These are phyloP conservation scores for Gossypioides kirkii DNA, from an alignment of 345 rosid species.

Conservation along the genomic window DNA sequence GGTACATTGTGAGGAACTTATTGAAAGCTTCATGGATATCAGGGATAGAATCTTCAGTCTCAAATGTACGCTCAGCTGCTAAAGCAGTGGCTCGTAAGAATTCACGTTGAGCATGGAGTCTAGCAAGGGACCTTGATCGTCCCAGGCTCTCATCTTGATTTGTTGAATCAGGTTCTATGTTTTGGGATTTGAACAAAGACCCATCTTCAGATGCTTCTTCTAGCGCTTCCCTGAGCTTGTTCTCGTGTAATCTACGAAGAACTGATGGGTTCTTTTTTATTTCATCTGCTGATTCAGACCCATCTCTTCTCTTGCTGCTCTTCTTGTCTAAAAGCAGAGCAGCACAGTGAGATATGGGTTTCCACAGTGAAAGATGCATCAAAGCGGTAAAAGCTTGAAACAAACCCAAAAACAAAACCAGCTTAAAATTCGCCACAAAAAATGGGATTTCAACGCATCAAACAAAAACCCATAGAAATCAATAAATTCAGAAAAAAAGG, in stretches of 20 bases:
- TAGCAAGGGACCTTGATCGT: constrained; percentile 90
- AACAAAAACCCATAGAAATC: constrained; percentile 19
- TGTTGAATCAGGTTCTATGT: constrained; percentile 54
- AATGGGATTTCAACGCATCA: constrained; percentile 24
- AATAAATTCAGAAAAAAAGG: constrained; percentile 17
- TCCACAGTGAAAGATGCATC: constrained; percentile 99
- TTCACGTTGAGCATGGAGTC: constrained; percentile 87
- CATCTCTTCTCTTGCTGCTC: constrained; percentile 60
- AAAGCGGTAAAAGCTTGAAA: constrained; percentile 23
- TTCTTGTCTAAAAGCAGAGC: constrained; percentile 85
- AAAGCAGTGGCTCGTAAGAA: constrained; percentile 86
- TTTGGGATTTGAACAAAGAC: constrained; percentile 76
- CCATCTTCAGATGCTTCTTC: constrained; percentile 97
- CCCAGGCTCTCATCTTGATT: constrained; percentile 66
- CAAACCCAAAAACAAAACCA: constrained; percentile 22
- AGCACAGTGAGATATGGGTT: constrained; percentile 96
- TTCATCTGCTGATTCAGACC: constrained; percentile 50
- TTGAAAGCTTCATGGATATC: constrained; percentile 52
- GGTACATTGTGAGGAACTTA: constrained; percentile 83
- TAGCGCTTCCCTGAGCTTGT: constrained; percentile 84
- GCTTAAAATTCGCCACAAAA: constrained; percentile 17
- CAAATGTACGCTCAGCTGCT: constrained; percentile 71
- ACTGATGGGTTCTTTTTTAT: constrained; percentile 41
- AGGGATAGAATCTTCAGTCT: constrained; percentile 67
- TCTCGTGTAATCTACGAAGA: constrained; percentile 71